Evolutionary conservation across 495 filamentous ascomycete genomes (phyloP).

Genomic region (Talaromyces liani): DNA sequence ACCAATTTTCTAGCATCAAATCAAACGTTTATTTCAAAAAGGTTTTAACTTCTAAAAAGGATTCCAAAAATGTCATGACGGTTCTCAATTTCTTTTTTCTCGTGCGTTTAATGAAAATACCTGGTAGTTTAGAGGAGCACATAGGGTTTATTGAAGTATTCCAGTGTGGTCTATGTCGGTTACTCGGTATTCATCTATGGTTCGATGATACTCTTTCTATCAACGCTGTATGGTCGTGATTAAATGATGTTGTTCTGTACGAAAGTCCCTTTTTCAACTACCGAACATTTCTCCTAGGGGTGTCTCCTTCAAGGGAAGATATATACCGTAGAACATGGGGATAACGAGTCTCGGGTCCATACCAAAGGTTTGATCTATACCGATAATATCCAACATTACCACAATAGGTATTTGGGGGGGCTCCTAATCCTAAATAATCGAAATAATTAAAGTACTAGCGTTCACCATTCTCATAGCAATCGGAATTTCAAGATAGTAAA

Average conservation of each 20-base stretch:
- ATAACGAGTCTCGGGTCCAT: too few relatives aligned
- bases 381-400: too few relatives aligned
- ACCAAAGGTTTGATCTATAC: too few relatives aligned
- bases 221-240: neutral
- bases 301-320: too few relatives aligned
- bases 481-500: too few relatives aligned
- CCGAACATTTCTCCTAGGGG: neutral
- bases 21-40: neutral
- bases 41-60: neutral
- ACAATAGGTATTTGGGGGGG: too few relatives aligned
- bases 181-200: constrained; percentile 1
- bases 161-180: neutral
- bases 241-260: neutral
- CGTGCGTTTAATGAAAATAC: neutral
- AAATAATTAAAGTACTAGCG: too few relatives aligned
- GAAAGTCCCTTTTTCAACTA: neutral
- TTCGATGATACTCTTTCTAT: neutral
- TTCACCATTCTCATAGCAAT: too few relatives aligned
- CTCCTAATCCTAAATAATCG: too few relatives aligned
- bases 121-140: constrained; percentile 4
- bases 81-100: neutral
- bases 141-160: constrained; percentile 1
- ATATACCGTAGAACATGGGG: too few relatives aligned
- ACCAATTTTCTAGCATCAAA: constrained; percentile 1
- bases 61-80: neutral